Evolutionary conservation across 2,329 filamentous ascomycete species (phyloP), one percentile per base, ranked within the genome.

Genomic region (Cytospora paraplurivora): DNA sequence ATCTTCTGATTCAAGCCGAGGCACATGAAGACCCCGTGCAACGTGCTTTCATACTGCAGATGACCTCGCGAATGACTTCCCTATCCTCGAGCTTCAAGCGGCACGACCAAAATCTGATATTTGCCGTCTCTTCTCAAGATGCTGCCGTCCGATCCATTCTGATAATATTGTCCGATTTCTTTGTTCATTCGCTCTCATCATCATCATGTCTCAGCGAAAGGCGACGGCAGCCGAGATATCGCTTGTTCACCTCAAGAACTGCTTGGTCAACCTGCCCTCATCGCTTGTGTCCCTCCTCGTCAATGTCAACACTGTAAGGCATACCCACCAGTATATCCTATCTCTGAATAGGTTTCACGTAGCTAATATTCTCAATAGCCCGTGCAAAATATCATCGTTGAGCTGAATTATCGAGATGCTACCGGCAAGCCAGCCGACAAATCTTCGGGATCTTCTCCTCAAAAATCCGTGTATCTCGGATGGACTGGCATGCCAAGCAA

Each of bases 401-500:
- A 99, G 78, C 84, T 99, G 68, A 90, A 84, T 74, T 96, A 90
- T 77, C 87, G 88, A 72, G 83, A 83, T 66, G 77, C 85, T 50
- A 74, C 82, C 49, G 61, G 81, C 62, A 72, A 76, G 61, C 73
- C 78, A 62, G 71, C 80, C 58, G 72, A 76, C 56, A 64, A 63
- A 35, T 79, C 81, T 68, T 72, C 79, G 33, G 79, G 81, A 70
- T 72, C 79, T 47, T 74, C 81, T 58, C 73, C 79, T 7, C 76
- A 79, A 59, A 85, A 87, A 71, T 96, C 91, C 55, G 82, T 96
- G 70, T 99, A 90, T 74, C 82, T 96, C 65, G 95, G 95, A 75
- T 99, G 95, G 95, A 97, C 95, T 12, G 95, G 95, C 70, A 96
- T 99, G 92, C 90, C 93, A 68, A 97, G 93, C 81, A 96, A 93